Percentiles rank a stretch among this genome's conserved stretches.
Conservation (phyloP, 306 rosid genomes). For the Fragaria iinumae region DNA sequence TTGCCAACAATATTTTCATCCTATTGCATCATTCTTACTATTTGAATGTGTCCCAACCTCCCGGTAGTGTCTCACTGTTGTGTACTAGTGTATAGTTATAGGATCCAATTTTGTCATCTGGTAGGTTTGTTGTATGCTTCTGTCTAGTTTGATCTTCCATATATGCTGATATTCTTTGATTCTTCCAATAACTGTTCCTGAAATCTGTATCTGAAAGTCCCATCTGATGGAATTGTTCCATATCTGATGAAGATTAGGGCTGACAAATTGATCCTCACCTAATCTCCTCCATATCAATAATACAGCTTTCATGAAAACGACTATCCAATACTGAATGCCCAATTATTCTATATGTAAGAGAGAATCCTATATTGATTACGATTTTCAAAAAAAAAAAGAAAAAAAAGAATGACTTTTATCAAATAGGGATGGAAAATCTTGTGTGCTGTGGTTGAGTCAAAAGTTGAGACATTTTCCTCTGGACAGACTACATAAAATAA, state of each 20-base stretch:
- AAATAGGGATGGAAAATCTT: not conserved
- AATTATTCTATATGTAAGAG: not conserved
- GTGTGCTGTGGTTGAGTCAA: not conserved
- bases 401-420: not conserved
- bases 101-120: constrained; percentile 2
- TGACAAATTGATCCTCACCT: not conserved
- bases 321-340: not conserved
- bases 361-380: not conserved
- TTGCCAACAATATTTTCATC: not conserved
- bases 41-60: not conserved
- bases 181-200: not conserved
- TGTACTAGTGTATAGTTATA: constrained; percentile 11
- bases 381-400: not conserved
- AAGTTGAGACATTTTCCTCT: not conserved
- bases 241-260: not conserved
- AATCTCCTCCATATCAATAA: not conserved
- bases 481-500: too few species aligned
- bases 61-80: not conserved
- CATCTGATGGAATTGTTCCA: not conserved
- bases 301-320: not conserved
- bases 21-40: not conserved
- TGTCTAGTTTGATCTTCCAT: not conserved
- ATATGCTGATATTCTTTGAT: not conserved
- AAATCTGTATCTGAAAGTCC: not conserved
- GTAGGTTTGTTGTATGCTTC: not conserved